A percentile compares a stretch with the other conserved stretches of the same genome.
Evolutionary conservation across 495 filamentous ascomycete species (phyloP).

Genomic region (Talaromyces wortmannii): DNA sequence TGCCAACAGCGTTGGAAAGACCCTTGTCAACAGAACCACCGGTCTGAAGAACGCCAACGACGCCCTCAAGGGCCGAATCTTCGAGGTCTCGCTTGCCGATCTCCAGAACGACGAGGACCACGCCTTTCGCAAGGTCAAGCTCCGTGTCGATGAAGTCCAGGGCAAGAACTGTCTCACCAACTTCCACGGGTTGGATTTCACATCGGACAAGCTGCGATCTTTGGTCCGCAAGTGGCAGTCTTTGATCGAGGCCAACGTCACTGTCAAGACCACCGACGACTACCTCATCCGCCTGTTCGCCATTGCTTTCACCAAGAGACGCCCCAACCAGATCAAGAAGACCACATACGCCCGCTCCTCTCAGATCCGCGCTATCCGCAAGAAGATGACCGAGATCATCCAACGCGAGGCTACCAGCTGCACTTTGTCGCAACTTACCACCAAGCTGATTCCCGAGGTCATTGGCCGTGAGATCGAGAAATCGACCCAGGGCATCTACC

Average conservation of each 20-base stretch:
- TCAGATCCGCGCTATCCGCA: slow-evolving; percentile 93
- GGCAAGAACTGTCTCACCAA: slow-evolving; percentile 99
- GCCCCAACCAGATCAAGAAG: slow-evolving; percentile 99
- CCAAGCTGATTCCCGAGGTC: slow-evolving; percentile 97
- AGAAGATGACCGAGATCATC: slow-evolving; percentile 99
- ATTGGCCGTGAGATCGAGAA: slow-evolving; percentile 99
- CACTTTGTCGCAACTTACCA: slow-evolving; percentile 88
- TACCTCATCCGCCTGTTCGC: slow-evolving; percentile 97
- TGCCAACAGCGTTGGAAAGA: slow-evolving; percentile 83
- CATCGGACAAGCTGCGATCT: slow-evolving; percentile 97
- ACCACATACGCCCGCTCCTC: slow-evolving; percentile 95
- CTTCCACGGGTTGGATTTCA: slow-evolving; percentile 99
- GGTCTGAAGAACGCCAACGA: slow-evolving; percentile 99
- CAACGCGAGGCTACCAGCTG: slow-evolving; percentile 89
- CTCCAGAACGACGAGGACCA: slow-evolving; percentile 99
- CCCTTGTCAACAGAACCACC: slow-evolving; percentile 96
- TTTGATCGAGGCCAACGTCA: slow-evolving; percentile 97
- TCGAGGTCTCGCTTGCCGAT: slow-evolving; percentile 98
- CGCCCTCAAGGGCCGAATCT: slow-evolving; percentile 94
- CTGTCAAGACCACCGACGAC: slow-evolving; percentile 98
- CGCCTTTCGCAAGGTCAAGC: slow-evolving; percentile 98
- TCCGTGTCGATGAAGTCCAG: slow-evolving; percentile 96
- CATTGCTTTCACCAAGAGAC: slow-evolving; percentile 97
- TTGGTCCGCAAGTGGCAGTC: slow-evolving; percentile 99
- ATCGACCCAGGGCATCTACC: slow-evolving; percentile 97